A percentile compares a stretch with the other conserved stretches of the same genome.
Evolutionary conservation across 2,329 filamentous ascomycete species (phyloP).

Genomic region (Trichoderma hamatum): DNA sequence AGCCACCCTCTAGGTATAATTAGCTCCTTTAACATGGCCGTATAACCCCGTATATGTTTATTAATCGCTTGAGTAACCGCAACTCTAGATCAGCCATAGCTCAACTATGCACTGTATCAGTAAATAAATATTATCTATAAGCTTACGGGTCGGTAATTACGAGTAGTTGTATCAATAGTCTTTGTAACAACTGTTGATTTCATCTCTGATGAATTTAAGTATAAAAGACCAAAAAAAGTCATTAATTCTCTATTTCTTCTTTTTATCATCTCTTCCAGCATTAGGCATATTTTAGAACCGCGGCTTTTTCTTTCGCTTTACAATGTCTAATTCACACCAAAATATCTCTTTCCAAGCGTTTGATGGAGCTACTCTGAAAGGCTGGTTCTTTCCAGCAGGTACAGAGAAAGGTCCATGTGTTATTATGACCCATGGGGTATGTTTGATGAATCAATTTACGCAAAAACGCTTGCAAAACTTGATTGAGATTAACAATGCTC

Average conservation of each 20-base stretch:
- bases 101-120: background rate
- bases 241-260: too few species aligned
- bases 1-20: background rate
- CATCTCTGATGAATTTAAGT: background rate
- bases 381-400: slow-evolving; percentile 13
- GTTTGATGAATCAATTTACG: background rate
- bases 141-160: background rate
- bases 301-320: background rate
- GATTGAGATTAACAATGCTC: background rate
- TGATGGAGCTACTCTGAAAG: slow-evolving; percentile 9
- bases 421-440: slow-evolving; percentile 22
- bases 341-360: background rate
- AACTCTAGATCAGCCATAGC: background rate
- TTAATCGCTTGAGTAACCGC: background rate
- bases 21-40: background rate
- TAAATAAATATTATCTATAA: background rate
- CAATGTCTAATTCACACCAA: background rate
- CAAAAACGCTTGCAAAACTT: background rate
- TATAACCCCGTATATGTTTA: background rate
- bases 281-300: background rate
- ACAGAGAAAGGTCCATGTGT: slow-evolving; percentile 7
- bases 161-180: background rate
- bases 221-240: background rate
- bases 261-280: background rate
- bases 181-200: background rate